Conservation (phyloP, 352 stramenopile species). For the Sclerospora graminicola region DNA sequence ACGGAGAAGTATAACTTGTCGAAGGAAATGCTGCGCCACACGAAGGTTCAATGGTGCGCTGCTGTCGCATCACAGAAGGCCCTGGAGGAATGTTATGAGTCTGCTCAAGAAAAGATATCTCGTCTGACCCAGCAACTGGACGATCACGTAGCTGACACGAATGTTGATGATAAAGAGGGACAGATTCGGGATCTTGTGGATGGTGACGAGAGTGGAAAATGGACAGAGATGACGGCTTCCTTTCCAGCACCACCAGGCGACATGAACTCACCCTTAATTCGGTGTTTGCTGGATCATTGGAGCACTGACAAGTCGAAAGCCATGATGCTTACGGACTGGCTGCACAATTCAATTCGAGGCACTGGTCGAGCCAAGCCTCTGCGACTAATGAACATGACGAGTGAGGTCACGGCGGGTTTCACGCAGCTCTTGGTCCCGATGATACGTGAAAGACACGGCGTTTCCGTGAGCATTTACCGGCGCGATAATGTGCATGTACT, state of each 20-base stretch:
- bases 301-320: constrained; percentile 51
- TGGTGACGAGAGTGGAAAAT: constrained; percentile 22
- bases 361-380: constrained; percentile 30
- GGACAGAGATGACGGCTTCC: constrained; percentile 39
- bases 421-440: constrained; percentile 57
- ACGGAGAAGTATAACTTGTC: constrained; percentile 37
- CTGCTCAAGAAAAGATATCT: constrained; percentile 38
- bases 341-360: constrained; percentile 50
- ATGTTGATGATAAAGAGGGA: constrained; percentile 11
- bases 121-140: constrained; percentile 37
- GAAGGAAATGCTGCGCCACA: constrained; percentile 47
- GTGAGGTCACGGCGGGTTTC: constrained; percentile 49
- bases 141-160: constrained; percentile 21
- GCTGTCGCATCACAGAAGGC: constrained; percentile 56
- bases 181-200: constrained; percentile 16
- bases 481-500: constrained; percentile 46
- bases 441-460: constrained; percentile 49
- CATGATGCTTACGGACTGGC: constrained; percentile 45
- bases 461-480: constrained; percentile 51
- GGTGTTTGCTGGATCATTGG: constrained; percentile 54
- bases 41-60: constrained; percentile 53
- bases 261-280: constrained; percentile 55
- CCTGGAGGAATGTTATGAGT: constrained; percentile 42
- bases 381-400: constrained; percentile 34
- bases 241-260: constrained; percentile 52